Base-by-base conservation (phyloP, 306 rosid genomes). In the Cicer pinnatifidum region DNA sequence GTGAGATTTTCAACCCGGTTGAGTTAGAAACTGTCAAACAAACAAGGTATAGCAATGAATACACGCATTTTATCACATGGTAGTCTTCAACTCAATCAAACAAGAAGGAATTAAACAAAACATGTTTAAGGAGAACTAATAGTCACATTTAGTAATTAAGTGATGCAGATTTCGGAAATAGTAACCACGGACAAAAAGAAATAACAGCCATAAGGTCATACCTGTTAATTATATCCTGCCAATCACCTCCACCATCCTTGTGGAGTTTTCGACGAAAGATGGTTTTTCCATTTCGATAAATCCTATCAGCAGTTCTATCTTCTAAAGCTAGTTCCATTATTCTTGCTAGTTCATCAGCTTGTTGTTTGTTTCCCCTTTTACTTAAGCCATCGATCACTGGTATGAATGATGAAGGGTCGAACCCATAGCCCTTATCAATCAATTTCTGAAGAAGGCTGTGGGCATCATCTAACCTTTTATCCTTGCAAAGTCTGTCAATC, bases 171-270 rank as follows among this genome's bases (percentile, higher is more conserved):
- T 68, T 59, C 52, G 56, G 67, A 67, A 77, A 17, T 11, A 51
- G 59, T 39, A 64, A 45, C 11, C 11, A 51, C 50, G 13, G 54
- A 61, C n/a, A 20, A 43, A 58, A 6, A 41, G 28, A 76, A 28
- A 23, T 23, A 23, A 75, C 46, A 64, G 54, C 72, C 66, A 69
- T 59, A 60, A 23, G 48, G 65, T 11, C 71, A 61, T 86, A 94
- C 98, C 97, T 91, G 91, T 89, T 85, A 66, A 94, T 69, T 54
- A 89, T 85, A 76, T 82, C 87, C 80, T 71, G 88, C 97, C 98
- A 94, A 72, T 88, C 88, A 70, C 78, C 84, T 69, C 79, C 82
- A 45, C 72, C 78, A 75, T 52, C 35, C 23, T 84, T 82, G 7
- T 57, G 66, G 61, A 72, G 75, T 69, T 78, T 89, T 79, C 83